These are phyloP conservation scores for Cicer pinnatifidum DNA, from an alignment of 306 rosid species.

Conservation along the genomic window DNA sequence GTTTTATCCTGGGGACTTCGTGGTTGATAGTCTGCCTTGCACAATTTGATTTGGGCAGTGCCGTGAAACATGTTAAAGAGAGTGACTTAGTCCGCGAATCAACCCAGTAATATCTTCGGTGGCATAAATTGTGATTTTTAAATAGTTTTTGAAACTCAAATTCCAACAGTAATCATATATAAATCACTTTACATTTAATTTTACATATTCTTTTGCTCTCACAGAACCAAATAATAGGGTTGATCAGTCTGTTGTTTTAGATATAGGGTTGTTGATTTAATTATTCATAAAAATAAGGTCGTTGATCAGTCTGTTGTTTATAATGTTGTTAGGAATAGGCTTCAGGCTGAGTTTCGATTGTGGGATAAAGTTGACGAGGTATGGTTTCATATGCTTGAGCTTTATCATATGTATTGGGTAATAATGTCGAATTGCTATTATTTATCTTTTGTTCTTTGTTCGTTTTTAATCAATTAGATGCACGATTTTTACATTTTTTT, in stretches of 20 bases:
- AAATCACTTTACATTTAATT: background rate
- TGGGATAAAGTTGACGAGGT: conserved; percentile 98
- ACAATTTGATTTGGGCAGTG: too few relatives aligned
- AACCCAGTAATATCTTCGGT: too few relatives aligned
- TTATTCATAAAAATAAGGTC: background rate
- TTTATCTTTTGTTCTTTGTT: background rate
- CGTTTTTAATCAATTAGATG: background rate
- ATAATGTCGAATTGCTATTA: background rate
- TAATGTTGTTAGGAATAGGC: conserved; percentile 86
- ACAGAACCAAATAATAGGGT: background rate
- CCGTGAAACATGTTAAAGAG: too few relatives aligned
- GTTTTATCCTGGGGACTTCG: too few relatives aligned
- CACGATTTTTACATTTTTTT: background rate
- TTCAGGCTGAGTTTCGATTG: conserved; percentile 94
- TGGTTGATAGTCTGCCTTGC: too few relatives aligned
- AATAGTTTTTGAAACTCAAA: too few relatives aligned
- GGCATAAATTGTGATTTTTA: too few relatives aligned
- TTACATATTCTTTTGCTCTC: background rate
- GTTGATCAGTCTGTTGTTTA: conserved; percentile 44
- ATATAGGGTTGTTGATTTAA: background rate
- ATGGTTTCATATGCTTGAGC: conserved; percentile 37
- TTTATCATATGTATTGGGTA: background rate
- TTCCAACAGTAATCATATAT: background rate
- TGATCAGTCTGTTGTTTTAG: conserved; percentile 28
- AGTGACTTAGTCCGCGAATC: too few relatives aligned